Evolutionary conservation across 2,329 filamentous ascomycete species (phyloP).

Genomic region (Acrodontium crateriforme): DNA sequence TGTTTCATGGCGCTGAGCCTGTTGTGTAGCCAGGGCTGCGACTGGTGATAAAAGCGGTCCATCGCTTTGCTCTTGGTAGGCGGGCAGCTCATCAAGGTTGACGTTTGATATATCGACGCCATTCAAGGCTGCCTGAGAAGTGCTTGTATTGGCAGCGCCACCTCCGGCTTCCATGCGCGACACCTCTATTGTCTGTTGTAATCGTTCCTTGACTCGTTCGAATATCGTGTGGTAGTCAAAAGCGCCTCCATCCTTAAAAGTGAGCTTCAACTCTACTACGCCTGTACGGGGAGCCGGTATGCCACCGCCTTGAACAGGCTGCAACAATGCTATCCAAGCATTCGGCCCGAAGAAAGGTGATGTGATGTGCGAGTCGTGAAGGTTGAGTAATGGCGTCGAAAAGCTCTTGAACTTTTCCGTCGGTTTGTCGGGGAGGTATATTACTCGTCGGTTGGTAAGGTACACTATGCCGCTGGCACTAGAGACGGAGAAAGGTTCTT

Average conservation of each 20-base stretch:
- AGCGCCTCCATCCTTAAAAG: slow-evolving; percentile 90
- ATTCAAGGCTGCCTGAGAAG: slow-evolving; percentile 24
- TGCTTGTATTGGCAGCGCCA: slow-evolving; percentile 4
- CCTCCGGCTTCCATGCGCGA: slow-evolving; percentile 32
- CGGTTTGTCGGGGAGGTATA: slow-evolving; percentile 67
- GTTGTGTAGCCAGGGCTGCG: slow-evolving; percentile 14
- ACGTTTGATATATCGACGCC: slow-evolving; percentile 49
- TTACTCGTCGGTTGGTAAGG: slow-evolving; percentile 44
- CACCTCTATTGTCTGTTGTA: slow-evolving; percentile 67
- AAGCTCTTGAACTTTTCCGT: slow-evolving; percentile 68
- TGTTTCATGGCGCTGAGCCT: slow-evolving; percentile 11
- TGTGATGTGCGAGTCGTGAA: slow-evolving; percentile 72
- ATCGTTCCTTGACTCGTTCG: slow-evolving; percentile 68
- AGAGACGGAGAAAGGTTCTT: slow-evolving; percentile 19
- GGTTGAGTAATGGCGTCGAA: slow-evolving; percentile 72
- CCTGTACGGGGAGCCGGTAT: slow-evolving; percentile 59
- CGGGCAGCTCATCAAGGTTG: slow-evolving; percentile 74
- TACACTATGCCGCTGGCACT: slow-evolving; percentile 13
- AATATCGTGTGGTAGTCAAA: slow-evolving; percentile 78
- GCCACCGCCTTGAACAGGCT: slow-evolving; percentile 69
- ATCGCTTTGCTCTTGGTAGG: slow-evolving; percentile 54
- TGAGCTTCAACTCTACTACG: slow-evolving; percentile 67
- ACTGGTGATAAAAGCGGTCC: slow-evolving; percentile 17
- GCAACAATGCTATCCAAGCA: slow-evolving; percentile 69
- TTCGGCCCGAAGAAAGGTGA: slow-evolving; percentile 90